Base-by-base conservation (phyloP, 73 alveolate genomes). In the Urostyla sp. region DNA sequence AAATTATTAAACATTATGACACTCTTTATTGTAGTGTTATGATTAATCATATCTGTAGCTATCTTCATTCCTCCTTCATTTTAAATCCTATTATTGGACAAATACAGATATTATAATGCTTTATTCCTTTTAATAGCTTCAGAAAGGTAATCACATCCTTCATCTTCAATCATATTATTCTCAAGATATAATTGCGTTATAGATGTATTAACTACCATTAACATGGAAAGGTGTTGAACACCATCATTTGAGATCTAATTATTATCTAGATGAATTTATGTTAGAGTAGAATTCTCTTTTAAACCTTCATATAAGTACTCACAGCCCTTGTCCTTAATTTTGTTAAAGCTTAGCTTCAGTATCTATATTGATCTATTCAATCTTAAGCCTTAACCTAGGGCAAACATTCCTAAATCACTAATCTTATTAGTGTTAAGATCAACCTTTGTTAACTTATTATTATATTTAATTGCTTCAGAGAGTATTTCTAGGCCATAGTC, bases 291-390 rank as follows among this genome's bases (percentile, higher is more conserved):
- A 32, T 69, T 69, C 18, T 69, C 61, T 48, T 69, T 45, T 7
- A 69, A 27, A 13, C 52, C 59, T 37, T 69, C 84, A 24, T 16
- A 69, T 10, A 69, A 26, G n/a, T 48, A 30, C 21, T 45, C 67
- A 48, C 84, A 69, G 2, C 72, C 67, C 35, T 69, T 69, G 35
- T 69, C 84, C 15, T 69, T 69, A 48, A 69, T 21, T 26, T 46
- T 69, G 53, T 69, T 69, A 5, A 28, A 20, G 13, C 61, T 49
- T 11, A 69, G 32, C 30, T 53, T 69, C 34, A 69, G 72, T 13
- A 6, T 15, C 34, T 45, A 49, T 7, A 69, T 5, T 28, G 72
- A 6, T 15, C 11, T 20, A 48, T 69, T 45, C 31, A 24, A 13
- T 28, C 32, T 28, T 38, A 69, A 27, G 3, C 57, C 3, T 11